Conservation (phyloP, 805 yeast genomes). For the Saccharomycopsis fermentans region DNA sequence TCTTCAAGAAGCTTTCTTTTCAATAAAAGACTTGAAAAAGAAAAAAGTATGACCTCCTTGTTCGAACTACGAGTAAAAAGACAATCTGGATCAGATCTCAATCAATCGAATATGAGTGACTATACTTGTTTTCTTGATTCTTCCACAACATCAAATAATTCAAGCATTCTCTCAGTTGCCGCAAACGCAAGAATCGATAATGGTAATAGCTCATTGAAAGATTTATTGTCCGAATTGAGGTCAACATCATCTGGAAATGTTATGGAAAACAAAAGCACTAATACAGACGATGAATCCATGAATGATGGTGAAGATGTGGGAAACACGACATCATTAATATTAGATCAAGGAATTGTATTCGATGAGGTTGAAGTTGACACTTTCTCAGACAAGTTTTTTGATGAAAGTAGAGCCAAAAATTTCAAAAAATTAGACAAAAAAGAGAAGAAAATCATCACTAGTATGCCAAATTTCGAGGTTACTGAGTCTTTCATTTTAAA, state of each 20-base stretch:
- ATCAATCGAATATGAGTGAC: background rate
- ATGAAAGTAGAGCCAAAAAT: conserved; percentile 3
- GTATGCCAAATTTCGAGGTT: background rate
- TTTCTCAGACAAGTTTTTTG: conserved; percentile 15
- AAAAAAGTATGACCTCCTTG: background rate
- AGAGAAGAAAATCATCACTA: background rate
- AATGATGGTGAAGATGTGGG: conserved; percentile 2
- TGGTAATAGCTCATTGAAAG: conserved; percentile 9
- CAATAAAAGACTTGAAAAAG: background rate
- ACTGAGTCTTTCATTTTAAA: background rate
- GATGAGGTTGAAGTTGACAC: conserved; percentile 9
- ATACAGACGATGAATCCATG: background rate
- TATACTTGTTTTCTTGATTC: background rate
- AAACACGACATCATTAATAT: conserved; percentile 14
- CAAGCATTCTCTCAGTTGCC: background rate
- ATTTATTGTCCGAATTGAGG: conserved; percentile 9
- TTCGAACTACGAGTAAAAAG: background rate
- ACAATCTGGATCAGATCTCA: background rate
- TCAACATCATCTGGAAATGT: background rate
- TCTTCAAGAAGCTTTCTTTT: background rate
- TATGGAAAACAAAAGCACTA: background rate
- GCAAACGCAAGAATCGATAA: background rate
- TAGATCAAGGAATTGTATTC: conserved; percentile 14
- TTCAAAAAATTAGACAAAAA: background rate
- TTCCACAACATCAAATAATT: background rate